These are phyloP conservation scores for Alternaria atra DNA, from an alignment of 2,329 filamentous ascomycete genomes.

Conservation along the genomic window DNA sequence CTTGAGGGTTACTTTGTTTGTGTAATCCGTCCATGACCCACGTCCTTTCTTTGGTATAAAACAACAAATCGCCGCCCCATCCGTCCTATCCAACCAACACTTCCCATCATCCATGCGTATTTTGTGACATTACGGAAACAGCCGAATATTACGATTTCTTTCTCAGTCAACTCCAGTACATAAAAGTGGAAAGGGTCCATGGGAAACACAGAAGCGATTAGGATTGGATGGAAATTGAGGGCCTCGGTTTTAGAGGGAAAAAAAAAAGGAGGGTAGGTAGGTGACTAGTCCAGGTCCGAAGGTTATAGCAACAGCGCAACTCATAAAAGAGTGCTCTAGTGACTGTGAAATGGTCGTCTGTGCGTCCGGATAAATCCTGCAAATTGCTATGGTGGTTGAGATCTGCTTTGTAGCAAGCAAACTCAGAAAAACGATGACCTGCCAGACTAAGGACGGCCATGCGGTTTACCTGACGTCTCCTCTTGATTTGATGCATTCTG, in stretches of 20 bases:
- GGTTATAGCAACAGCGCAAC: background rate
- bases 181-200: background rate
- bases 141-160: background rate
- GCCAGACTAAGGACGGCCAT: constrained; percentile 38
- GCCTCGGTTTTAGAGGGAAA: background rate
- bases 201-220: background rate
- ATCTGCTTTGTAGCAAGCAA: background rate
- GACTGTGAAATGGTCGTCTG: background rate
- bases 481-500: constrained; percentile 21
- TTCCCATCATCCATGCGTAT: background rate
- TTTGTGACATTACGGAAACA: background rate
- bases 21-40: background rate
- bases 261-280: background rate
- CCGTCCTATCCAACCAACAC: background rate
- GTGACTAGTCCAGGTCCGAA: background rate
- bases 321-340: background rate
- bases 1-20: background rate
- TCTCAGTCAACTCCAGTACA: background rate
- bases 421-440: constrained; percentile 2
- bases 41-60: constrained; percentile 8
- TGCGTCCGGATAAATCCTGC: background rate
- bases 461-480: constrained; percentile 32
- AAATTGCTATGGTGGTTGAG: background rate
- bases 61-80: constrained; percentile 1
- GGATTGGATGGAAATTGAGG: background rate